These are phyloP conservation scores for Aphanomyces cochlioides DNA, from an alignment of 352 stramenopile genomes.

Conservation along the genomic window DNA sequence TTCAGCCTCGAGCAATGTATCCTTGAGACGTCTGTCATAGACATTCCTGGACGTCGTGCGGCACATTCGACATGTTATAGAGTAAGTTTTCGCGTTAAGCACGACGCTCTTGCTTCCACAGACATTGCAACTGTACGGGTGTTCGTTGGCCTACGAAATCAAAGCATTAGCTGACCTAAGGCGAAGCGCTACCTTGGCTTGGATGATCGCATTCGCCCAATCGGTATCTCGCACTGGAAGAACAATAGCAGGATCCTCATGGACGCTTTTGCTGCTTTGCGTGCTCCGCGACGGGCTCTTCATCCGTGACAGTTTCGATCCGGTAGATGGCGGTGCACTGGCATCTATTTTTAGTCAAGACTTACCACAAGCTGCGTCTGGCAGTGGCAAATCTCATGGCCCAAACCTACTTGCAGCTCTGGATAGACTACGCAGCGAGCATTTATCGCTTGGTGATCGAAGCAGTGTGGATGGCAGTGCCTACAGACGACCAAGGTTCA, in stretches of 20 bases:
- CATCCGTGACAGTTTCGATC: neutral
- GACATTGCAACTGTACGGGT: neutral
- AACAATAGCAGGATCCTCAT: too few relatives aligned
- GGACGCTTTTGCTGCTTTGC: neutral
- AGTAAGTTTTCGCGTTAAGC: conserved; percentile 9
- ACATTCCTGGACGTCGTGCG: conserved; percentile 18
- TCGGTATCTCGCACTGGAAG: neutral
- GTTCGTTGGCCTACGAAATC: conserved; percentile 5
- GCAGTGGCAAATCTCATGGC: too few relatives aligned
- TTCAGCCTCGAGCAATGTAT: conserved; percentile 18
- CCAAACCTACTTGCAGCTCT: neutral
- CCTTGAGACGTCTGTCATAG: neutral
- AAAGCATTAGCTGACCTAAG: neutral
- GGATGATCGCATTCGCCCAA: neutral
- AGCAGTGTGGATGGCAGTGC: neutral
- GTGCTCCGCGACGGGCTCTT: neutral
- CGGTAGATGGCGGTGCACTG: neutral
- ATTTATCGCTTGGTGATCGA: conserved; percentile 1
- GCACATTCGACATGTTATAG: conserved; percentile 21
- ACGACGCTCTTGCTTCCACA: conserved; percentile 20
- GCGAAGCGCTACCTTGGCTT: conserved; percentile 4
- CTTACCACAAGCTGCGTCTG: too few relatives aligned
- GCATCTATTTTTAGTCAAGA: too few relatives aligned
- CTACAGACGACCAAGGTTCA: neutral
- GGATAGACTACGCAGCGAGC: neutral